Evolutionary conservation across 257 asterid species (phyloP).

Genomic region (Striga asiatica): DNA sequence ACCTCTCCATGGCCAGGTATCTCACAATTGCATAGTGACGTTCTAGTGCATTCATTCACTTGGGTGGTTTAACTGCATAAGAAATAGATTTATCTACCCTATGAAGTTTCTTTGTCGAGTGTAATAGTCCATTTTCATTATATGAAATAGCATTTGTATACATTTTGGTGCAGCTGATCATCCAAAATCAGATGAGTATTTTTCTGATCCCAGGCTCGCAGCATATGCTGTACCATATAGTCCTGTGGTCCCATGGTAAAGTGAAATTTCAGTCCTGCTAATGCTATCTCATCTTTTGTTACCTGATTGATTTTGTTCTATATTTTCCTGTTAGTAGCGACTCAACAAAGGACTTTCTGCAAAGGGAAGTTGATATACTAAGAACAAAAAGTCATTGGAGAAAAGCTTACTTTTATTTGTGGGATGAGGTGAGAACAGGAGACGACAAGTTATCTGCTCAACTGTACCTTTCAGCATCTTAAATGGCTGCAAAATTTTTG

Average conservation of each 20-base stretch:
- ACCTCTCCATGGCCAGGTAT: slow-evolving; percentile 99
- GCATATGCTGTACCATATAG: slow-evolving; percentile 94
- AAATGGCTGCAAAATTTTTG: slow-evolving; percentile 1
- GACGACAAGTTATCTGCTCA: slow-evolving; percentile 7
- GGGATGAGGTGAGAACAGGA: slow-evolving; percentile 89
- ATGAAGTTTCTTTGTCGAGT: neutral
- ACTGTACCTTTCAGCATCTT: slow-evolving; percentile 11
- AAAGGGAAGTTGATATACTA: slow-evolving; percentile 74
- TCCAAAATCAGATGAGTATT: slow-evolving; percentile 94
- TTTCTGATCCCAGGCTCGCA: slow-evolving; percentile 89
- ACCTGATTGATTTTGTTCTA: slow-evolving; percentile 22
- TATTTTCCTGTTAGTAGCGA: slow-evolving; percentile 53
- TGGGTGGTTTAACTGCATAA: neutral
- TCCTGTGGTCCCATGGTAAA: slow-evolving; percentile 65
- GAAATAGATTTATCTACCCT: slow-evolving; percentile 2
- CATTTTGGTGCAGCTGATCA: slow-evolving; percentile 67
- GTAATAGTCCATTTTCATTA: neutral
- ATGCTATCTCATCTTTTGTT: slow-evolving; percentile 9
- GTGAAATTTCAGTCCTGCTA: slow-evolving; percentile 13
- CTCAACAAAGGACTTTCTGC: slow-evolving; percentile 64
- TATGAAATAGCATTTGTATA: too few species aligned
- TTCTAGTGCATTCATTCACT: neutral
- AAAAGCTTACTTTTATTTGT: slow-evolving; percentile 93
- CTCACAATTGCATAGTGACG: slow-evolving; percentile 1
- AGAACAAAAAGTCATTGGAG: slow-evolving; percentile 79